phyloP scores from a whole-genome alignment of 345 rosid genomes.

The Carallia pectinifolia region DNA sequence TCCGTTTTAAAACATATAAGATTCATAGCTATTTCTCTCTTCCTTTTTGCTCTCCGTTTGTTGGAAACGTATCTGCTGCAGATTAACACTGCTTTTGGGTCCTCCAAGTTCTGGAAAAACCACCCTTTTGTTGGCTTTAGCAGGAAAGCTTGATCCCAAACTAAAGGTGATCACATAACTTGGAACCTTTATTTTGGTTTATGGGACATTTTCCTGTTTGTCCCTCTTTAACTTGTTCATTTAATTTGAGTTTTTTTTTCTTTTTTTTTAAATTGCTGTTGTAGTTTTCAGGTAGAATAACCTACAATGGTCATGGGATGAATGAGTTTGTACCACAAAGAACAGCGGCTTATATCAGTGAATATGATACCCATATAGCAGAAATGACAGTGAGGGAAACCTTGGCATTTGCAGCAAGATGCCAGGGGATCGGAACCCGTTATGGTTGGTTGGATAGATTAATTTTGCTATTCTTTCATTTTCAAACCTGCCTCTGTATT shows the following conservation, averaged over 20 bases:
- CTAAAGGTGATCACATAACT: conserved; percentile 37
- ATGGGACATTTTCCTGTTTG: background rate
- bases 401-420: conserved; percentile 64
- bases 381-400: conserved; percentile 70
- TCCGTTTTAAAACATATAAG: background rate
- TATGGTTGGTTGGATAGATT: conserved; percentile 38
- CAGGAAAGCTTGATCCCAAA: conserved; percentile 57
- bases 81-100: conserved; percentile 71
- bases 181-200: background rate
- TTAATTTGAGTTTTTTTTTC: background rate
- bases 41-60: background rate
- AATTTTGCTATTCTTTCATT: background rate
- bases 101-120: conserved; percentile 82
- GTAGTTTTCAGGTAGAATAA: conserved; percentile 52
- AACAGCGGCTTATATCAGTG: conserved; percentile 58
- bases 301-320: conserved; percentile 52
- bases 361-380: conserved; percentile 51
- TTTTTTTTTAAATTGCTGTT: background rate
- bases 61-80: conserved; percentile 13
- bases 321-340: conserved; percentile 60
- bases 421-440: conserved; percentile 52
- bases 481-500: too few relatives aligned
- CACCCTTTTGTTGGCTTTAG: conserved; percentile 64
- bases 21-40: background rate
- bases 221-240: background rate